phyloP scores from a whole-genome alignment of 768 basidiomycete species.

The Royoungia palumana region DNA sequence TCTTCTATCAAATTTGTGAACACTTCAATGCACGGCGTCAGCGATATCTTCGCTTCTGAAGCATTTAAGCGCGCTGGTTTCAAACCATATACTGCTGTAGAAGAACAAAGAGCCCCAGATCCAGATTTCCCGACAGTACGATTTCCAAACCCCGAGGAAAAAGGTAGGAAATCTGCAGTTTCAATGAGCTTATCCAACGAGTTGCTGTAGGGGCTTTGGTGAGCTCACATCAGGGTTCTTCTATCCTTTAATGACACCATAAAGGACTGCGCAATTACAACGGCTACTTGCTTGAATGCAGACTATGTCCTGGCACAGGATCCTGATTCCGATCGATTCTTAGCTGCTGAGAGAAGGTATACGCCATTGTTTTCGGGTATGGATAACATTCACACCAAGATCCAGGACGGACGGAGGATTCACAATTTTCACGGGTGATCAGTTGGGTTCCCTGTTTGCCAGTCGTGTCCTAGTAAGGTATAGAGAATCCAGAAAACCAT shows the following conservation, averaged over 20 bases:
- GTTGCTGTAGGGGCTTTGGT: conserved; percentile 47
- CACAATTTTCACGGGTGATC: conserved; percentile 79
- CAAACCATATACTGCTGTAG: conserved; percentile 54
- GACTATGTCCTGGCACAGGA: conserved; percentile 82
- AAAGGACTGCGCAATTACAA: conserved; percentile 70
- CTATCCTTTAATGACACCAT: conserved; percentile 1
- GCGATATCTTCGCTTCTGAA: conserved; percentile 56
- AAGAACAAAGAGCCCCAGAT: conserved; percentile 68
- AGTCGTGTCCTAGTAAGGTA: conserved; percentile 43
- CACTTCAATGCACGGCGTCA: conserved; percentile 90
- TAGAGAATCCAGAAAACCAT: conserved; percentile 42
- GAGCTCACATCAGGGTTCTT: conserved; percentile 11
- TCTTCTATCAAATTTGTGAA: conserved; percentile 63
- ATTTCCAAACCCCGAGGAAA: conserved; percentile 91
- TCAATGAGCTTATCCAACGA: conserved; percentile 2
- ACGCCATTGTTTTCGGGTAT: conserved; percentile 6
- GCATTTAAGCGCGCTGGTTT: conserved; percentile 64
- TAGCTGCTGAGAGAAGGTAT: conserved; percentile 69
- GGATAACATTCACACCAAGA: conserved; percentile 1
- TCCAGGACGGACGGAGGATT: conserved; percentile 47
- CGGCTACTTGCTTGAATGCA: conserved; percentile 52
- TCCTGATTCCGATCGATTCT: conserved; percentile 83
- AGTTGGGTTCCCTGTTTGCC: conserved; percentile 64
- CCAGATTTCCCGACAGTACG: conserved; percentile 82
- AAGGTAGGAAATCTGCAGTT: conserved; percentile 44